Evolutionary conservation across 768 basidiomycete species (phyloP), one percentile per base, ranked within the genome.

Genomic region (Leucocoprinus sp.): DNA sequence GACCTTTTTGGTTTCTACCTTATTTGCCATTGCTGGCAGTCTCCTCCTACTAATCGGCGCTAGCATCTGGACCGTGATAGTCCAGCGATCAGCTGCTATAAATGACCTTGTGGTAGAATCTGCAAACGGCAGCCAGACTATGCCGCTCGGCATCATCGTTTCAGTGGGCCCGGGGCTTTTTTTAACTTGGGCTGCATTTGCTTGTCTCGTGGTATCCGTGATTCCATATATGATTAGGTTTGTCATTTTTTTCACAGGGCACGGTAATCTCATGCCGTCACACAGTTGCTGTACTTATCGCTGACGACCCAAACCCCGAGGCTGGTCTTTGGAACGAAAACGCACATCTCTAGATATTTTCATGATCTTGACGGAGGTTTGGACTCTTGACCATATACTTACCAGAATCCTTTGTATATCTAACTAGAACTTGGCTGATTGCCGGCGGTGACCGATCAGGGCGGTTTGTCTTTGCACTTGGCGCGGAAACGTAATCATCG

Each of bases 151-250:
- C 29, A 83, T 91, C 34, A 58, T 65, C 9, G 72, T 88, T 6
- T 71, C 80, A 0, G 65, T 68, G 9, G 87, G 84, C 11, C 63
- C 68, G 41, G 87, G 74, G 17, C 55, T 89, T 45, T 79, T 70
- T 60, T 63, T 90, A 36, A 65, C 76, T 7, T 91, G 88, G 88
- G 82, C 81, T 1, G 75, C 84, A 3, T 86, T 84, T 57, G 82
- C 71, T 21, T 75, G 75, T 57, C 67, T 89, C 28, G 60, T 77
- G 28, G 67, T 72, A 15, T 86, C 87, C 1, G 65, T 80, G 40
- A 58, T 84, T 33, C 88, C 88, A 11, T 90, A 88, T 57, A 73
- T 85, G 70, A 71, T 87, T 54, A 87, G 79, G 86, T 86, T 50
- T 36, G 36, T 43, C 41, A 19, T 42, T 6, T 34, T 3, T 14